Conservation (phyloP, 2,329 filamentous ascomycete genomes). For the Fusarium dimerum region DNA sequence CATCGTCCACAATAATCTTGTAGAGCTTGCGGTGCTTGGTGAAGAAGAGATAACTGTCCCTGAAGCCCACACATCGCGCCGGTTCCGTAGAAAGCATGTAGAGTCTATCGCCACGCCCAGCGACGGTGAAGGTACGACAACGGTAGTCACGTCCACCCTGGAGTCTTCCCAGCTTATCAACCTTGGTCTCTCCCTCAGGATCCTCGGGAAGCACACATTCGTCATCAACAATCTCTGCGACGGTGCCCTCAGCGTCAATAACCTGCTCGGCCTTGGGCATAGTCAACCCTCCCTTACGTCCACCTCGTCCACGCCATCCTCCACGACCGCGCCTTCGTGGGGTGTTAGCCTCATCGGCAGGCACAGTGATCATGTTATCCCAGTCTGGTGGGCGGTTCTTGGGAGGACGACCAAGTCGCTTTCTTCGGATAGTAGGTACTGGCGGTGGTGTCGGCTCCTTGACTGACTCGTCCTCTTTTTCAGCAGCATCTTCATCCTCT, state of each 20-base stretch:
- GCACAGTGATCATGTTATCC: slow-evolving; percentile 62
- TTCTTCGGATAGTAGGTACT: slow-evolving; percentile 67
- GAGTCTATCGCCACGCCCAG: slow-evolving; percentile 77
- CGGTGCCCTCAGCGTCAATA: slow-evolving; percentile 91
- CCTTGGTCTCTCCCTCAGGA: slow-evolving; percentile 85
- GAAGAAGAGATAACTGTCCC: slow-evolving; percentile 98
- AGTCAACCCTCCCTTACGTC: slow-evolving; percentile 66
- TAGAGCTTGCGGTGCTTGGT: slow-evolving; percentile 95
- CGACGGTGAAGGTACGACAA: slow-evolving; percentile 91
- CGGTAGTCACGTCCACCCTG: slow-evolving; percentile 87
- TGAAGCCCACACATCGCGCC: slow-evolving; percentile 92
- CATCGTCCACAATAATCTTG: slow-evolving; percentile 97
- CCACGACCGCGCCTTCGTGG: slow-evolving; percentile 67
- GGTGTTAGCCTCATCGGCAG: slow-evolving; percentile 56
- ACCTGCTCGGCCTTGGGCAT: slow-evolving; percentile 80
- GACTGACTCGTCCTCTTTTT: slow-evolving; percentile 44
- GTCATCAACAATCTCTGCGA: slow-evolving; percentile 87
- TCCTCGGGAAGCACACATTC: slow-evolving; percentile 90
- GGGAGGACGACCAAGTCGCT: slow-evolving; percentile 80
- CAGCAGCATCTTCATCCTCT: slow-evolving; percentile 38
- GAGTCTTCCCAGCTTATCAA: slow-evolving; percentile 84
- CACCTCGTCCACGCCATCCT: slow-evolving; percentile 70
- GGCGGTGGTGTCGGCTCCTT: slow-evolving; percentile 59
- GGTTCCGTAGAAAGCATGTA: slow-evolving; percentile 99
- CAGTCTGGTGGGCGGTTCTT: slow-evolving; percentile 83